These are phyloP conservation scores for Drechslera avenae DNA, from an alignment of 2,329 filamentous ascomycete genomes.

Conservation along the genomic window DNA sequence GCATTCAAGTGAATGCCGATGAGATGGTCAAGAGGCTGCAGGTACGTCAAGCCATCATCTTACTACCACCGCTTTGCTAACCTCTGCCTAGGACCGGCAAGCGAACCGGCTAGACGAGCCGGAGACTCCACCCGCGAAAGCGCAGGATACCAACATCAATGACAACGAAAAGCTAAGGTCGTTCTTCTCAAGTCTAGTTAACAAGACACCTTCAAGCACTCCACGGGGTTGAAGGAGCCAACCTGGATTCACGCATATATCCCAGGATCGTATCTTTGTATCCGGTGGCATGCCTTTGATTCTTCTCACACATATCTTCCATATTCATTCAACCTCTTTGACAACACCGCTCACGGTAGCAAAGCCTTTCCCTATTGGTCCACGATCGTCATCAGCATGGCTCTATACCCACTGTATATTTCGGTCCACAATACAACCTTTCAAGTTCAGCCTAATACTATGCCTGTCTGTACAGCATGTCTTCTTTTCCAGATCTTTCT, in stretches of 20 bases:
- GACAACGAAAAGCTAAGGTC: slow-evolving; percentile 49
- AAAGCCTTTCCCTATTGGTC: slow-evolving; percentile 8
- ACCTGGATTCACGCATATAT: not conserved
- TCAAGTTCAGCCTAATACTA: not conserved
- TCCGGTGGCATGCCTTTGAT: not conserved
- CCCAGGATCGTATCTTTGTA: not conserved
- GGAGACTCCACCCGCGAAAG: slow-evolving; percentile 32
- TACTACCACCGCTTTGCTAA: slow-evolving; percentile 14
- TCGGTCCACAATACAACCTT: slow-evolving; percentile 14
- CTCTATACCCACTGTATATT: slow-evolving; percentile 31
- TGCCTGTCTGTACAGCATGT: too few species aligned
- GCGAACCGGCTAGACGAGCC: slow-evolving; percentile 39
- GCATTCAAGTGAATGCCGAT: slow-evolving; percentile 93
- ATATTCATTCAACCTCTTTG: slow-evolving; percentile 2
- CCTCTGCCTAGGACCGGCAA: slow-evolving; percentile 42
- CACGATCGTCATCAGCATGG: slow-evolving; percentile 22
- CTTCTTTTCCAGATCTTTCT: too few species aligned
- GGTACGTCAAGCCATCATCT: slow-evolving; percentile 54
- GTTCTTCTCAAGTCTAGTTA: slow-evolving; percentile 49
- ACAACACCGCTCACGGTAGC: not conserved
- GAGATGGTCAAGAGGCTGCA: slow-evolving; percentile 88
- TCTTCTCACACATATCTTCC: not conserved
- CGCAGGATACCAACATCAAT: slow-evolving; percentile 40
- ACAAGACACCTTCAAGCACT: slow-evolving; percentile 36
- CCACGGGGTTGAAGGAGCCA: slow-evolving; percentile 24